Evolutionary conservation across 768 basidiomycete genomes (phyloP).

Genomic region (Tricholoma hemisulphureum): DNA sequence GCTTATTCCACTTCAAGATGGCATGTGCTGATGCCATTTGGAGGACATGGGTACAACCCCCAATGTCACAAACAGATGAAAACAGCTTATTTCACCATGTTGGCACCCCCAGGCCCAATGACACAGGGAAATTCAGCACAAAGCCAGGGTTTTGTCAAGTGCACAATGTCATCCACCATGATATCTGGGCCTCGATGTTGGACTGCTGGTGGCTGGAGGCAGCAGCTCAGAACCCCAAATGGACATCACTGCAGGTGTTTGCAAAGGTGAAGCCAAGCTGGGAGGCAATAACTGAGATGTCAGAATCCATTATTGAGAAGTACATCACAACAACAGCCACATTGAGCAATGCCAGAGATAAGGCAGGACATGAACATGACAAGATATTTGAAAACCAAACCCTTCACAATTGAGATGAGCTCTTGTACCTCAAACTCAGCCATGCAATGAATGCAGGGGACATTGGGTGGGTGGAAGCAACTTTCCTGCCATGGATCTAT

Average conservation of each 20-base stretch:
- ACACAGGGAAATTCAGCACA: slow-evolving; percentile 20
- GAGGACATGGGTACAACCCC: slow-evolving; percentile 9
- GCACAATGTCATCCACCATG: slow-evolving; percentile 28
- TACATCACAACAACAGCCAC: slow-evolving; percentile 8
- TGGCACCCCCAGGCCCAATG: slow-evolving; percentile 20
- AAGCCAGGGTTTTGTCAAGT: slow-evolving; percentile 28
- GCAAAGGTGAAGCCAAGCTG: slow-evolving; percentile 21
- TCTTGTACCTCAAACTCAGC: slow-evolving; percentile 32
- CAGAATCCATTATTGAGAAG: slow-evolving; percentile 9
- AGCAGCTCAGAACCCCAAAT: not conserved
- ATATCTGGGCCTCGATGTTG: slow-evolving; percentile 8
- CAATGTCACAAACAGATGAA: slow-evolving; percentile 3
- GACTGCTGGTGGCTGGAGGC: slow-evolving; percentile 26
- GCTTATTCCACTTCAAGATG: slow-evolving; percentile 18
- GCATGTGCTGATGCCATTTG: slow-evolving; percentile 13
- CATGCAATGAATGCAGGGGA: slow-evolving; percentile 29
- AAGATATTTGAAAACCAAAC: slow-evolving; percentile 14
- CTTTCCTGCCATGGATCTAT: slow-evolving; percentile 25
- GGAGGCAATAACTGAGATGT: slow-evolving; percentile 14
- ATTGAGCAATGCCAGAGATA: not conserved
- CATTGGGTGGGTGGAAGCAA: slow-evolving; percentile 30
- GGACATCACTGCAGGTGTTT: slow-evolving; percentile 18
- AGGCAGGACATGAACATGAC: slow-evolving; percentile 12
- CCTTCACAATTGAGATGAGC: slow-evolving; percentile 18
- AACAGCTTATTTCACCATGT: slow-evolving; percentile 9